Evolutionary conservation across 441 rosid genomes (phyloP).

Genomic region (Populus hybrid): DNA sequence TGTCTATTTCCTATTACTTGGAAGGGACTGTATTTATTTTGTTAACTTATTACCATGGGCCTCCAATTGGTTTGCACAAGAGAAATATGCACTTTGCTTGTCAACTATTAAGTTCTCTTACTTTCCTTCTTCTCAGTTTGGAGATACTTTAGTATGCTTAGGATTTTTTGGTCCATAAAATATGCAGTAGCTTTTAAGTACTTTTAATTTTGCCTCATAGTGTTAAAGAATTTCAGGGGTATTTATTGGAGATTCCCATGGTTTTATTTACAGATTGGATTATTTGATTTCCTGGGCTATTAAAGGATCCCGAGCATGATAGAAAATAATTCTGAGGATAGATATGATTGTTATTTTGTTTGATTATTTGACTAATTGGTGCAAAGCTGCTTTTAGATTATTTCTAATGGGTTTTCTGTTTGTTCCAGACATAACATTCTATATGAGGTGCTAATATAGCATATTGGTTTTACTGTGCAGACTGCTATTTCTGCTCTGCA

Average conservation of each 20-base stretch:
- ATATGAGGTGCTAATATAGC: neutral
- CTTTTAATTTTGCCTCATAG: neutral
- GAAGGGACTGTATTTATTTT: neutral
- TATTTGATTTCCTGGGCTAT: neutral
- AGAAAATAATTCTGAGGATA: neutral
- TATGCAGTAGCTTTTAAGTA: neutral
- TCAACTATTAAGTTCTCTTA: no score
- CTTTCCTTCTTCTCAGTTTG: no score
- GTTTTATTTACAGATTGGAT: neutral
- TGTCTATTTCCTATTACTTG: neutral
- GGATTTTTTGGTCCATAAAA: neutral
- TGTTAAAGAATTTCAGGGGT: neutral
- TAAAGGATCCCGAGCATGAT: neutral
- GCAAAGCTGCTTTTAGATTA: neutral
- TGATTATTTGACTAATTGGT: neutral
- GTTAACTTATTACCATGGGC: neutral
- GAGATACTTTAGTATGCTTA: no score
- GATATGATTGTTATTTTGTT: neutral
- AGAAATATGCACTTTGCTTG: neutral
- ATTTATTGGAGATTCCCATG: neutral
- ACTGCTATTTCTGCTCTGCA: constrained; percentile 90
- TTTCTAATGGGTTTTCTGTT: neutral
- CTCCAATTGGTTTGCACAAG: neutral
- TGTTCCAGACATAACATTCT: neutral
- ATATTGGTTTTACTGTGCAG: constrained; percentile 33